Evolutionary conservation across 2,329 filamentous ascomycete genomes (phyloP), one percentile per base, ranked within the genome.

Genomic region (Verticillium albo-atrum): DNA sequence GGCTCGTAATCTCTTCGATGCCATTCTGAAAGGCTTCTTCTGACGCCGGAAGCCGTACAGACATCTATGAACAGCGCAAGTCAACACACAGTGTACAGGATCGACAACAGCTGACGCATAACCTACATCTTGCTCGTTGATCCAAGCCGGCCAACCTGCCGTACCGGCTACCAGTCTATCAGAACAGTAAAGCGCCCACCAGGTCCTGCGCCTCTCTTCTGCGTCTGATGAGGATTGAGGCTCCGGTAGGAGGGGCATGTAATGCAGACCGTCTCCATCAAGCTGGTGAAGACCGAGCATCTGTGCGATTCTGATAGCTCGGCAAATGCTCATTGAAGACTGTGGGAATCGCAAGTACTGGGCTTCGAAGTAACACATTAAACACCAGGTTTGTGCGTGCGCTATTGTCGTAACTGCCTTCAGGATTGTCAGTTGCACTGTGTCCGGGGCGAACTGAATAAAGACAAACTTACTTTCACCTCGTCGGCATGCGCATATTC

Each of bases 131-230:
- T 74, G 76, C 68, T 90, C 87, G 62, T 90, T 86, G 51, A 89
- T 81, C 6, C 78, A 77, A 77, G 89, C 83, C 0, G 88, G 88
- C 87, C 87, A 89, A 9, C 87, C 87, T 20, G 87, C 90, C 28
- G 86, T 86, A 54, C 89, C 84, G 65, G 84, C 87, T 14, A 87
- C 84, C 71, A 88, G 88, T 34, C 87, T 79, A 69, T 90, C 88
- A 15, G 83, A 73, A 61, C 82, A 84, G 65, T 87, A 90, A 15
- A 81, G 76, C 73, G 85, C 77, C 88, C 88, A 90, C 66, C 89
- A 90, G 0, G 85, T 87, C 64, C 88, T 77, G 62, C 88, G 77
- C 61, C 87, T 75, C 68, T 90, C 88, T 71, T 90, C 88, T 51
- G 79, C 77, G 67, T 90, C 88, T 2, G 82, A 85, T 85, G 85